phyloP scores from a whole-genome alignment of 2,329 filamentous ascomycete genomes.

The Xylariaceae sp. region DNA sequence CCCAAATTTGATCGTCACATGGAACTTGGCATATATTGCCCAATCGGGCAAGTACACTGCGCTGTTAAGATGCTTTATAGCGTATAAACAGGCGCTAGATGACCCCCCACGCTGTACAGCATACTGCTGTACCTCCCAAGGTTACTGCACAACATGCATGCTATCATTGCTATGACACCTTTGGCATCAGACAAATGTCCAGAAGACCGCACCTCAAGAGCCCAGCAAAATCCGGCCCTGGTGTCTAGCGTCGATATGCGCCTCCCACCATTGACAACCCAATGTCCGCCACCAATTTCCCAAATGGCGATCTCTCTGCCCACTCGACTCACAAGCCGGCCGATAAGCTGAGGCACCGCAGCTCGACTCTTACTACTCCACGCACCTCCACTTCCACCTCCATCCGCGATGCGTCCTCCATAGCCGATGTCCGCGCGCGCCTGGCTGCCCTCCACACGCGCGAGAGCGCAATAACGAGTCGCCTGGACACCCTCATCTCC shows the following conservation, averaged over 20 bases:
- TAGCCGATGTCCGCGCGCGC: constrained; percentile 73
- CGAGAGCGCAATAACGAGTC: constrained; percentile 67
- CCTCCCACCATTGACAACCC: constrained; percentile 25
- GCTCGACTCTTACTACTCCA: too few relatives aligned
- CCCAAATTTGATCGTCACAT: background rate
- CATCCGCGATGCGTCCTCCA: constrained; percentile 66
- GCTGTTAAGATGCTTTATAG: too few relatives aligned
- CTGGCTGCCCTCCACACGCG: constrained; percentile 70
- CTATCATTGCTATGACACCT: too few relatives aligned
- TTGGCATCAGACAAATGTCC: constrained; percentile 7
- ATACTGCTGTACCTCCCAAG: too few relatives aligned
- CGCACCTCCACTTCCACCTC: constrained; percentile 23
- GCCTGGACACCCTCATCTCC: constrained; percentile 69
- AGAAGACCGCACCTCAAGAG: constrained; percentile 11
- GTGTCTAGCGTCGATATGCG: constrained; percentile 30
- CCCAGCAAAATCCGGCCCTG: constrained; percentile 18
- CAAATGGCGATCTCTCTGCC: constrained; percentile 31
- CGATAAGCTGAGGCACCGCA: constrained; percentile 24
- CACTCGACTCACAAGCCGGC: constrained; percentile 18
- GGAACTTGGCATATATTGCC: too few relatives aligned
- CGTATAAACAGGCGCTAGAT: too few relatives aligned
- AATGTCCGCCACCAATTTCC: constrained; percentile 32
- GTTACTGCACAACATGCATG: too few relatives aligned
- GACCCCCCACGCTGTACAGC: too few relatives aligned
- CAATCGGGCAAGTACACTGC: too few relatives aligned